Conservation (phyloP, 257 asterid species). For the Plantago major region DNA sequence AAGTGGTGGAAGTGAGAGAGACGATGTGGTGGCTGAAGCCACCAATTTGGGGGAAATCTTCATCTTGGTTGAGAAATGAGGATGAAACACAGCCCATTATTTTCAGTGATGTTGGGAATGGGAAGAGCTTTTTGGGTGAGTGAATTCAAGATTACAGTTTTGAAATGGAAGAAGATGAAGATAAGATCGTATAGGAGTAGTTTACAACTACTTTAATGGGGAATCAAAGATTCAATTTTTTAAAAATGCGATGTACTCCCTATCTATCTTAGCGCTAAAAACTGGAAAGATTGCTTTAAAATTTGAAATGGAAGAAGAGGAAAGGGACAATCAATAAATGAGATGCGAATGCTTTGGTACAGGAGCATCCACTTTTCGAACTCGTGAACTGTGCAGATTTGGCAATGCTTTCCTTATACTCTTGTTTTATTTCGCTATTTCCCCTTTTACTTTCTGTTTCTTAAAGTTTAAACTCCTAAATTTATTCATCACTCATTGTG, state of each 20-base stretch:
- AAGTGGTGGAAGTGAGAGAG: conserved; percentile 91
- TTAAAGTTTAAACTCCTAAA: too few relatives aligned
- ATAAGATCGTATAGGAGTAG: neutral
- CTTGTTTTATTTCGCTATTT: neutral
- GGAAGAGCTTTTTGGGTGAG: too few relatives aligned
- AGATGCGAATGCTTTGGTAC: neutral
- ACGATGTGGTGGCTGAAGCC: conserved; percentile 93
- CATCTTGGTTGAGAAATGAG: conserved; percentile 60
- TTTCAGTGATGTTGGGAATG: neutral
- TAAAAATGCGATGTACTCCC: neutral
- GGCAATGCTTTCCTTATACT: neutral
- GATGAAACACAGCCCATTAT: conserved; percentile 92
- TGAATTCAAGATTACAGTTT: too few relatives aligned
- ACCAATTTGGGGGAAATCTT: conserved; percentile 69
- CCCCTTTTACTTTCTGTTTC: neutral
- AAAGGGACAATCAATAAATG: neutral
- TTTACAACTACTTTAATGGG: neutral
- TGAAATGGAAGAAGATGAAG: neutral
- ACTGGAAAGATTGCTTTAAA: neutral
- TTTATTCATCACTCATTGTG: too few relatives aligned
- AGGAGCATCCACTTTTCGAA: neutral
- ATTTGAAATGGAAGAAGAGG: neutral
- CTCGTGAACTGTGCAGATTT: conserved; percentile 1
- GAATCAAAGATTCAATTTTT: neutral
- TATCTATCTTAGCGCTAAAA: conserved; percentile 1